Conservation (phyloP, 108 stramenopile species). For the Schizochytrium sp. region DNA sequence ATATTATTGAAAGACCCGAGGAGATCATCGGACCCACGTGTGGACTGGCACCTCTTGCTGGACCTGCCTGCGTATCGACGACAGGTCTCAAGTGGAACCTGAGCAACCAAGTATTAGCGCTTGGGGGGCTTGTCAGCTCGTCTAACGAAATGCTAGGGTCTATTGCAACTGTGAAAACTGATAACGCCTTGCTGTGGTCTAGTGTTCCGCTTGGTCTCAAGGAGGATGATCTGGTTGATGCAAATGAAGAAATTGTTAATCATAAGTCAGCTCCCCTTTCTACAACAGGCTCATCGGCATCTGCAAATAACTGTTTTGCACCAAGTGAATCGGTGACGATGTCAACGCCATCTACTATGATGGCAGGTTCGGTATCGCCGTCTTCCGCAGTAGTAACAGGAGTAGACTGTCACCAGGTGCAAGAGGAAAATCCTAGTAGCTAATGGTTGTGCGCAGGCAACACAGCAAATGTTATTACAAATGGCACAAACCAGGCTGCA, state of each 20-base stretch:
- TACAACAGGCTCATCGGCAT: too few species aligned
- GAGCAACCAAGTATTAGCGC: not conserved
- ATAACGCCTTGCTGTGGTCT: not conserved
- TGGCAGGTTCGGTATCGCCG: too few species aligned
- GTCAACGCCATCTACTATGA: too few species aligned
- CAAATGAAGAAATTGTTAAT: too few species aligned
- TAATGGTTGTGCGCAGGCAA: too few species aligned
- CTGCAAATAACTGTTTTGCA: too few species aligned
- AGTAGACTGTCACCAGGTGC: too few species aligned
- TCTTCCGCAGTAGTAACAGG: too few species aligned
- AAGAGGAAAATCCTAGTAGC: too few species aligned
- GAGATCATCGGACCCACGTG: not conserved
- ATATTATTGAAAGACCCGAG: not conserved
- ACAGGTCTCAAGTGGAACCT: slow-evolving; percentile 5
- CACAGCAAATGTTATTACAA: not conserved
- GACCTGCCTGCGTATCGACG: slow-evolving; percentile 51
- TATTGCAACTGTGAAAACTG: not conserved
- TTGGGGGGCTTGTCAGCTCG: slow-evolving; percentile 50
- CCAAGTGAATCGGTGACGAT: too few species aligned
- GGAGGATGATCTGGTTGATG: not conserved
- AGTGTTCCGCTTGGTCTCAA: not conserved
- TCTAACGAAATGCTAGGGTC: not conserved
- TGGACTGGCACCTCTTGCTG: slow-evolving; percentile 35
- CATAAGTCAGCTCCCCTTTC: too few species aligned
- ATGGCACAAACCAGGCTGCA: not conserved